These are phyloP conservation scores for Cymodocea nodosa DNA, from an alignment of 116 monocot species.

Conservation along the genomic window DNA sequence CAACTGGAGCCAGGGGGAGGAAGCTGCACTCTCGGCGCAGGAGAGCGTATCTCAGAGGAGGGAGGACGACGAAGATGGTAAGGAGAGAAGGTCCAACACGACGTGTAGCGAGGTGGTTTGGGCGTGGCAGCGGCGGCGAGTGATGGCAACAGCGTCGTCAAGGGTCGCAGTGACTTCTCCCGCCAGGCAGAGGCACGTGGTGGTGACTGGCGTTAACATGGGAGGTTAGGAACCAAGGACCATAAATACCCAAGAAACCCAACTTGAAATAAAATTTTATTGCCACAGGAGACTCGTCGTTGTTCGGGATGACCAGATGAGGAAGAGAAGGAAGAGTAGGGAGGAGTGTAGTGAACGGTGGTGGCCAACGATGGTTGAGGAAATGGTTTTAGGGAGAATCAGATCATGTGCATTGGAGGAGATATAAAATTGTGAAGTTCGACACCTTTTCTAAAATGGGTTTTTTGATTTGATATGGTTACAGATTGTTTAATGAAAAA, in stretches of 20 bases:
- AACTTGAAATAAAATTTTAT: background rate
- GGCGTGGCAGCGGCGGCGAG: constrained; percentile 52
- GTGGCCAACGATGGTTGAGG: too few species aligned
- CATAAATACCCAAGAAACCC: background rate
- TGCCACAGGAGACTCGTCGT: too few species aligned
- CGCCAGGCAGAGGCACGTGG: constrained; percentile 42
- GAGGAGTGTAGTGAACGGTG: too few species aligned
- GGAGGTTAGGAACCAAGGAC: background rate
- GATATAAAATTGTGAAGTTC: too few species aligned
- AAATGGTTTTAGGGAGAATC: too few species aligned
- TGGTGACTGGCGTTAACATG: constrained; percentile 58
- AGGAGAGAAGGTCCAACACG: constrained; percentile 58
- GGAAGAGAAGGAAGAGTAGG: too few species aligned
- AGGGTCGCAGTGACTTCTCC: constrained; percentile 38
- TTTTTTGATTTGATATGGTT: too few species aligned
- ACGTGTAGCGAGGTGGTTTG: constrained; percentile 89
- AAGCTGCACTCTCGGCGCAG: constrained; percentile 46
- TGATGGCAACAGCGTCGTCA: constrained; percentile 48
- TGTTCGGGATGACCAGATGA: too few species aligned
- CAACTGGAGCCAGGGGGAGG: constrained; percentile 65
- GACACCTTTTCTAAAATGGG: too few species aligned
- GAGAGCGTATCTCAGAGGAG: constrained; percentile 59
- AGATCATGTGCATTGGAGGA: too few species aligned
- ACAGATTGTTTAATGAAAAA: too few species aligned
- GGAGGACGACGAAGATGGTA: constrained; percentile 33